Percentiles rank a stretch among this genome's conserved stretches.
Conservation (phyloP, 371 early-diverging fungal genomes). For the Choanephora cucurbitarum region DNA sequence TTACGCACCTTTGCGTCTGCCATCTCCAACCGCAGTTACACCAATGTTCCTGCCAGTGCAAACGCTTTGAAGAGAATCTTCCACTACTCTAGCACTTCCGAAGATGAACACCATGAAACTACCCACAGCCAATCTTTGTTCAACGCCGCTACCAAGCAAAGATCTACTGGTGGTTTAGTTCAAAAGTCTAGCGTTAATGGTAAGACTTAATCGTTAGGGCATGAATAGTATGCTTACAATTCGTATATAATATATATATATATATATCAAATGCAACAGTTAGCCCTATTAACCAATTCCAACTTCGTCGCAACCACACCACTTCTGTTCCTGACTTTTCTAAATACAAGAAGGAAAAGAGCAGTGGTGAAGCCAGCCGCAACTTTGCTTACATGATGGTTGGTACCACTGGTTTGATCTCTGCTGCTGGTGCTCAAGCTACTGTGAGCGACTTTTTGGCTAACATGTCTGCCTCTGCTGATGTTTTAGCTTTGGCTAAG, state of each 20-base stretch:
- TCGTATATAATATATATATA: too few relatives aligned
- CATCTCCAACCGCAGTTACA: conserved; percentile 44
- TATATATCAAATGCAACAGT: conserved; percentile 18
- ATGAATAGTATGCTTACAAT: too few relatives aligned
- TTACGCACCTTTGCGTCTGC: conserved; percentile 45
- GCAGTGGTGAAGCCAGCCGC: conserved; percentile 70
- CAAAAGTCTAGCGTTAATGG: conserved; percentile 39
- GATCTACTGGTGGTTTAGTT: conserved; percentile 37
- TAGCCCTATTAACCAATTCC: conserved; percentile 43
- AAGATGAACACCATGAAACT: conserved; percentile 44
- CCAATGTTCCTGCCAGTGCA: conserved; percentile 43
- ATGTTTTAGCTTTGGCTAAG: conserved; percentile 97
- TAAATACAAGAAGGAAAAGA: conserved; percentile 65
- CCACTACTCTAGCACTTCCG: conserved; percentile 21
- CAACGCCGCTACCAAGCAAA: conserved; percentile 36
- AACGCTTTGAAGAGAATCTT: conserved; percentile 41
- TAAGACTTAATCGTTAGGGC: conserved; percentile 1
- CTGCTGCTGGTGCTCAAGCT: conserved; percentile 89
- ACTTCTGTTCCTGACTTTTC: conserved; percentile 68
- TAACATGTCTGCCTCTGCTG: conserved; percentile 94
- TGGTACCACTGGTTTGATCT: conserved; percentile 85
- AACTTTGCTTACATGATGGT: conserved; percentile 93
- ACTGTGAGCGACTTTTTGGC: conserved; percentile 89
- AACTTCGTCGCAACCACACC: conserved; percentile 62
- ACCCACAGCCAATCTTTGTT: conserved; percentile 31